Conservation (phyloP, 495 filamentous ascomycete species). For the Penicillium canariense region DNA sequence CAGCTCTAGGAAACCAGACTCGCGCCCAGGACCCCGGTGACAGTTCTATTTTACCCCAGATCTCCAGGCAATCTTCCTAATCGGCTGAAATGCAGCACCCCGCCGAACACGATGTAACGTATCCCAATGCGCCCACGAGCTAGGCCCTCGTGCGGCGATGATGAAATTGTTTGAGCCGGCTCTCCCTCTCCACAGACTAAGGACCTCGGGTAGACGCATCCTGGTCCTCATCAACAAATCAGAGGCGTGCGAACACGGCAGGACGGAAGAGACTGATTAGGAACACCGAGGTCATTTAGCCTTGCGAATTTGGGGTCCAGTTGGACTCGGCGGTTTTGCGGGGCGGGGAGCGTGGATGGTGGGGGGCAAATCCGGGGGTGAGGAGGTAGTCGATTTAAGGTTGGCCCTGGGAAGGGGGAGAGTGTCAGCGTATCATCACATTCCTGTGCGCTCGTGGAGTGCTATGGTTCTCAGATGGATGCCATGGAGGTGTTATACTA, state of each 20-base stretch:
- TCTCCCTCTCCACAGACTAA: background rate
- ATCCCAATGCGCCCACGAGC: background rate
- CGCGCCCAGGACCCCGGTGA: no score
- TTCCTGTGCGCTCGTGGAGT: background rate
- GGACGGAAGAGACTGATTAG: constrained; percentile 5
- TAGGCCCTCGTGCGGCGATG: background rate
- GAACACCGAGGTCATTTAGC: background rate
- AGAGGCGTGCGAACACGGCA: background rate
- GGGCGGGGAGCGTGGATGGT: background rate
- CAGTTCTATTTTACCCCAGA: background rate
- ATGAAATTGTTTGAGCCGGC: background rate
- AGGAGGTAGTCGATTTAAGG: constrained; percentile 5
- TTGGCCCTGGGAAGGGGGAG: no score
- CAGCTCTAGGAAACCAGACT: no score
- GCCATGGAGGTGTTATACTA: no score
- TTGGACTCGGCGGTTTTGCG: background rate
- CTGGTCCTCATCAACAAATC: background rate
- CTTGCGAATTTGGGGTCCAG: background rate
- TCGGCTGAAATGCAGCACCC: background rate
- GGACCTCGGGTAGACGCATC: background rate
- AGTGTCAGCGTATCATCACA: background rate
- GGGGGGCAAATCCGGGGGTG: constrained; percentile 3
- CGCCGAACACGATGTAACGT: background rate
- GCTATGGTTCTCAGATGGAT: background rate
- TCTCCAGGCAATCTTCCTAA: background rate